phyloP scores from a whole-genome alignment of 2,329 filamentous ascomycete genomes.

The Claviceps humidiphila region DNA sequence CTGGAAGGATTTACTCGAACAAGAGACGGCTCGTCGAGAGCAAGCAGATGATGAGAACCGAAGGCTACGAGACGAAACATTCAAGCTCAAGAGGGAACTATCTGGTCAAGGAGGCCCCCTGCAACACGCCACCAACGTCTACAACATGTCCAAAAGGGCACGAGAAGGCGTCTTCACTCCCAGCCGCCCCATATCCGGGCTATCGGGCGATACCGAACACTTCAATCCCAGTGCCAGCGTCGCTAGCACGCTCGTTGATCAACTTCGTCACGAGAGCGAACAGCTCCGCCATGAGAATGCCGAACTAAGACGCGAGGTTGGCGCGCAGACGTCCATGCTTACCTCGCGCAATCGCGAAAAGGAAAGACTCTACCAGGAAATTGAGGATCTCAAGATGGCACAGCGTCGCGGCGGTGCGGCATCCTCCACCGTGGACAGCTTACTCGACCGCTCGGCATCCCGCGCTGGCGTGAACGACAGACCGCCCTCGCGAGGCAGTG shows the following conservation, averaged over 20 bases:
- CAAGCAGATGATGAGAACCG: conserved; percentile 84
- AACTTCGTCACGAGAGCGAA: conserved; percentile 54
- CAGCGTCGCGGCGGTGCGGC: conserved; percentile 55
- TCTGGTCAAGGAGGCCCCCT: conserved; percentile 19
- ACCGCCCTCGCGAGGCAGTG: conserved; percentile 62
- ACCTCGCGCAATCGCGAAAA: conserved; percentile 93
- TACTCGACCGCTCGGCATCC: conserved; percentile 88
- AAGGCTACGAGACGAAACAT: conserved; percentile 70
- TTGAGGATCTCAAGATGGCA: conserved; percentile 87
- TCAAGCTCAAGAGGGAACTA: conserved; percentile 53
- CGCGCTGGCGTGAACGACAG: conserved; percentile 57
- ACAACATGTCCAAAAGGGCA: conserved; percentile 47
- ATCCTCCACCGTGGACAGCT: conserved; percentile 66
- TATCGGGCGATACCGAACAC: conserved; percentile 37
- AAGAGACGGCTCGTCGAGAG: conserved; percentile 78
- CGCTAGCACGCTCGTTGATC: conserved; percentile 60
- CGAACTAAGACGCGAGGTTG: conserved; percentile 80
- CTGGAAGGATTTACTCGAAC: conserved; percentile 88
- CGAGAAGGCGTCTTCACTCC: conserved; percentile 30
- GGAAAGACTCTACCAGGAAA: conserved; percentile 88
- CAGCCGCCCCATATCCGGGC: conserved; percentile 34
- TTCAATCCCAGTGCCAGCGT: conserved; percentile 40
- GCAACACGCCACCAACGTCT: conserved; percentile 52
- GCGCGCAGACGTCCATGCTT: conserved; percentile 93
- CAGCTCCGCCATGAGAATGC: conserved; percentile 85